phyloP scores from a whole-genome alignment of 2,329 filamentous ascomycete genomes.

The Fusarium verrucosum region DNA sequence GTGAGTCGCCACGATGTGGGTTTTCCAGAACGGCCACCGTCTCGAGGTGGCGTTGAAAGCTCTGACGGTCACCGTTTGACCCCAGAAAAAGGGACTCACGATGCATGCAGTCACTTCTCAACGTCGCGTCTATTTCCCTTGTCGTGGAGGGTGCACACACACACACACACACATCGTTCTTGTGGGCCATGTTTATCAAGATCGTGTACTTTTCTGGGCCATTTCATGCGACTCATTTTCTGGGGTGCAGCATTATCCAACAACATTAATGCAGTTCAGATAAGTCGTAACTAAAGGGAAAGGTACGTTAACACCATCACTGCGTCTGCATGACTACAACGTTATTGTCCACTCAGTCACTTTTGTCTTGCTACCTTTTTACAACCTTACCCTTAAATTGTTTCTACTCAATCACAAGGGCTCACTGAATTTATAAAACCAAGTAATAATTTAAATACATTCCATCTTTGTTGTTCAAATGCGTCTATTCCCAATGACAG shows the following conservation, averaged over 20 bases:
- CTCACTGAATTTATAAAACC: not conserved
- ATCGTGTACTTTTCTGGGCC: slow-evolving; percentile 6
- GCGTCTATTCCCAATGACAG: not conserved
- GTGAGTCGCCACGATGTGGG: slow-evolving; percentile 28
- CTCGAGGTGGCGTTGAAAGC: slow-evolving; percentile 8
- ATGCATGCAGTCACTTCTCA: slow-evolving; percentile 10
- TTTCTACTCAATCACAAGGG: not conserved
- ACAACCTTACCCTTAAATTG: no score
- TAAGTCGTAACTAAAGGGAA: not conserved
- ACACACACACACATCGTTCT: slow-evolving; percentile 7
- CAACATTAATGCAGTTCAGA: not conserved
- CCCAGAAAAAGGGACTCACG: slow-evolving; percentile 18
- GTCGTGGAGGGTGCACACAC: slow-evolving; percentile 8
- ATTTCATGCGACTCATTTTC: not conserved
- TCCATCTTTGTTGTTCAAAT: not conserved
- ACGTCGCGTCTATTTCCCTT: slow-evolving; percentile 9
- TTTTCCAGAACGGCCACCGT: slow-evolving; percentile 34
- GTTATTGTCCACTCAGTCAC: not conserved
- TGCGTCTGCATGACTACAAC: not conserved
- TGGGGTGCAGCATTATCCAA: not conserved
- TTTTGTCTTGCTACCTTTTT: not conserved
- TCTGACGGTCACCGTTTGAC: slow-evolving; percentile 31
- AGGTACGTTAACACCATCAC: not conserved
- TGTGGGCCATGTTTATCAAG: slow-evolving; percentile 14
- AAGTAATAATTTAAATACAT: not conserved